Conservation (phyloP, 768 basidiomycete species). For the Auriculariales sp. region DNA sequence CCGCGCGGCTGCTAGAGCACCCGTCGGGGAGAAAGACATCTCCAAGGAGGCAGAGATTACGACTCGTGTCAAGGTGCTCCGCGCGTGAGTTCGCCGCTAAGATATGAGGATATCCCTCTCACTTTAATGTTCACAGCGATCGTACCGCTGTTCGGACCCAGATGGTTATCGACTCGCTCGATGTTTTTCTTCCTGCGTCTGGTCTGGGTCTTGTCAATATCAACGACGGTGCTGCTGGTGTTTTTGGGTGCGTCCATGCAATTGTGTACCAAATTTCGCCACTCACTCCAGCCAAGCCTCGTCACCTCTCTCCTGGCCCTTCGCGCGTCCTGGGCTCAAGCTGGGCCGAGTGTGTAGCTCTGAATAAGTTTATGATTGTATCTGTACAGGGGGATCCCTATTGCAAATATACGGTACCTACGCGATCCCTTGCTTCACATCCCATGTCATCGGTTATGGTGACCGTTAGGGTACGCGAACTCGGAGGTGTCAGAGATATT, state of each 20-base stretch:
- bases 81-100: conserved; percentile 29
- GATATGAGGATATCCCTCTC: too few relatives aligned
- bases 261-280: conserved; percentile 1
- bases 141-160: conserved; percentile 59
- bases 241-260: conserved; percentile 54
- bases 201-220: conserved; percentile 59
- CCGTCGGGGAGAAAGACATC: conserved; percentile 48
- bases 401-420: not conserved
- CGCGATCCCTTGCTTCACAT: too few relatives aligned
- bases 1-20: conserved; percentile 9
- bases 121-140: conserved; percentile 25
- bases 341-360: not conserved
- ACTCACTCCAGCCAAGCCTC: conserved; percentile 27
- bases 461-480: too few relatives aligned
- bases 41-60: conserved; percentile 39
- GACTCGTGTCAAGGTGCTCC: conserved; percentile 4
- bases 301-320: conserved; percentile 58
- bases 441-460: too few relatives aligned
- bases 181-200: conserved; percentile 82
- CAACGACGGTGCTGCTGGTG: conserved; percentile 75
- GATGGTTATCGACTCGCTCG: conserved; percentile 70
- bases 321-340: conserved; percentile 21
- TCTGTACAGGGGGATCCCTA: not conserved
- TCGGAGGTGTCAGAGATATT: too few relatives aligned
- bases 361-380: too few relatives aligned